Evolutionary conservation across 2,329 filamentous ascomycete species (phyloP), one percentile per base, ranked within the genome.

Genomic region (Epichloe hybrida): DNA sequence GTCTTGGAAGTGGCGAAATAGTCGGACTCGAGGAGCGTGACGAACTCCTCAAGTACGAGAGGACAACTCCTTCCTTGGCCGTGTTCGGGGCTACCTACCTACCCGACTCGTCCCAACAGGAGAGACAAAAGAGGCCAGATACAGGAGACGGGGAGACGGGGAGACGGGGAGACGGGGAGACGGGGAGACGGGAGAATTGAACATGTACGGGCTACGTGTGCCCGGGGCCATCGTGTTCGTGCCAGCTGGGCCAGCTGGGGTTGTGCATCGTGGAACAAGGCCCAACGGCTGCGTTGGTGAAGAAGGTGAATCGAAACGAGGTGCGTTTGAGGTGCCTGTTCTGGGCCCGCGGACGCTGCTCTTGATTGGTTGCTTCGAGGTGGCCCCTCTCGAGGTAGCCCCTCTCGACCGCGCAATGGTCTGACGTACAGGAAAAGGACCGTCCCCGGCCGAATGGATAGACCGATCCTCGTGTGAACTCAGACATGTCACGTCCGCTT

Each of bases 251-350:
- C 37, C 42, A 34, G 42, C 12, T 15, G 21, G 41, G 31, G 31
- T 13, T 9, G n/a, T 20, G 43, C n/a, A 46, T 35, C n/a, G 4
- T 35, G 21, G 36, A 39, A 39, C 15, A 37, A 31, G 37, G 46
- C 4, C 12, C 21, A 7, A 38, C 27, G 21, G 42, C 36, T 39
- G 40, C 15, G 23, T 12, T 35, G 50, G 47, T 49, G 36, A 42
- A 39, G 23, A 50, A 46, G 43, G 8, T 15, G 34, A 23, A 23
- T 40, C 50, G 50, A 52, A 49, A 52, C 50, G n/a, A 38, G 36
- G 27, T 37, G 42, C 48, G 50, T 52, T 52, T 52, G 50, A 49
- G 44, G 21, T 23, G 20, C n/a, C n/a, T n/a, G 50, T 13, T 13
- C 8, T 41, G 48, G 21, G 13, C 20, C 20, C 23, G 27, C 13